These are phyloP conservation scores for Rhodotorula glutinis DNA, from an alignment of 1,284 basidiomycete species.

Conservation along the genomic window DNA sequence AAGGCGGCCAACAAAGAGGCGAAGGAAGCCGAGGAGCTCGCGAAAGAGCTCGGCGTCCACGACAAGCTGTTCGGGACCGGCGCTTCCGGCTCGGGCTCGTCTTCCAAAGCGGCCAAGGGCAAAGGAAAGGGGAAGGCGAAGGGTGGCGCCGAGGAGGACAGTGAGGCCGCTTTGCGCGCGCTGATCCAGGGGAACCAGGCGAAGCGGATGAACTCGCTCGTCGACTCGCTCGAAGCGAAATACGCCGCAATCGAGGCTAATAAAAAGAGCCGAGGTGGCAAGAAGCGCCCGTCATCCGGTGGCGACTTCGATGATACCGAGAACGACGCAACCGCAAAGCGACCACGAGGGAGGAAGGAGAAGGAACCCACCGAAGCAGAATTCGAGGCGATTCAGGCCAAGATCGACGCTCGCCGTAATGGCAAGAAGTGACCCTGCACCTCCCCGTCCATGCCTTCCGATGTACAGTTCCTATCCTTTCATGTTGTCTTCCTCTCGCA, in stretches of 20 bases:
- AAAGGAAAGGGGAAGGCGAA: slow-evolving; percentile 55
- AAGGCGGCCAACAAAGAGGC: slow-evolving; percentile 64
- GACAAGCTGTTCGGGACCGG: slow-evolving; percentile 80
- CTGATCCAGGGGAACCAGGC: slow-evolving; percentile 72
- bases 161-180: slow-evolving; percentile 70
- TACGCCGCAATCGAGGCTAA: slow-evolving; percentile 56
- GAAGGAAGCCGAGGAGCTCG: slow-evolving; percentile 75
- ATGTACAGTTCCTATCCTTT: not conserved
- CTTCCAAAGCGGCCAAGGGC: not conserved
- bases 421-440: slow-evolving; percentile 33
- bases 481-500: slow-evolving; percentile 3
- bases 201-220: slow-evolving; percentile 71
- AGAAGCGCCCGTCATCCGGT: slow-evolving; percentile 50
- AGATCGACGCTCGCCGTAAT: slow-evolving; percentile 55
- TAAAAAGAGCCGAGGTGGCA: slow-evolving; percentile 39
- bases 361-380: slow-evolving; percentile 63
- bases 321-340: slow-evolving; percentile 52
- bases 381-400: slow-evolving; percentile 62
- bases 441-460: not conserved
- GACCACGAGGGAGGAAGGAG: slow-evolving; percentile 46
- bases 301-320: slow-evolving; percentile 52
- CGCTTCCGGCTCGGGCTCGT: not conserved
- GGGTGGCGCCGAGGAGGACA: slow-evolving; percentile 55
- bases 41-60: slow-evolving; percentile 86
- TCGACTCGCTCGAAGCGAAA: slow-evolving; percentile 59